phyloP scores from a whole-genome alignment of 1,284 basidiomycete species.

The Singerocomus inundabilis region DNA sequence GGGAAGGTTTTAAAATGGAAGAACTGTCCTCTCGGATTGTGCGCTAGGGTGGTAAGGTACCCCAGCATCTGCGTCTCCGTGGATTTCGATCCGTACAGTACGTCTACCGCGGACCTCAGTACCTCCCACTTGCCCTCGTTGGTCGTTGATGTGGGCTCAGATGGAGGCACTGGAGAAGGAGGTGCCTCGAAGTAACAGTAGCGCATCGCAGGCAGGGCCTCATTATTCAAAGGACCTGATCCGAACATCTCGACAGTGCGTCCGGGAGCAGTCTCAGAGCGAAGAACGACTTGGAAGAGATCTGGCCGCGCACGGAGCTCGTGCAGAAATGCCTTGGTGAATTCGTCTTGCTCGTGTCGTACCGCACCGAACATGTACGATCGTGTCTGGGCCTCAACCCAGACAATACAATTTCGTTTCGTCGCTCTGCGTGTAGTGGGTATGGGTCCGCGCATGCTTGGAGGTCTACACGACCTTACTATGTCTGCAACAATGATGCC shows the following conservation, averaged over 20 bases:
- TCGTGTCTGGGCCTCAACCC: conserved; percentile 21
- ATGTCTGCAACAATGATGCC: conserved; percentile 30
- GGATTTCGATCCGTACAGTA: conserved; percentile 26
- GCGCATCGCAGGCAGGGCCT: conserved; percentile 14
- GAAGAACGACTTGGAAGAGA: conserved; percentile 33
- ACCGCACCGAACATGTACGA: conserved; percentile 36
- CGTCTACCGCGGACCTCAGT: conserved; percentile 10
- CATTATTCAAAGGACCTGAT: conserved; percentile 5
- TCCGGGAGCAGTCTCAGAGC: conserved; percentile 11
- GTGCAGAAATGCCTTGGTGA: conserved; percentile 22
- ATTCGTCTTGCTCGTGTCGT: conserved; percentile 24
- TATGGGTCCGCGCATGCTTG: not conserved
- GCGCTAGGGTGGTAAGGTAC: conserved; percentile 9
- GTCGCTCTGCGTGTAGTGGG: conserved; percentile 18
- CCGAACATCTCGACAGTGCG: conserved; percentile 27
- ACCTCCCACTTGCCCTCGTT: conserved; percentile 23
- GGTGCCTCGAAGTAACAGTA: conserved; percentile 28
- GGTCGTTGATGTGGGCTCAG: not conserved
- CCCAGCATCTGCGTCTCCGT: conserved; percentile 3
- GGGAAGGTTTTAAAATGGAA: conserved; percentile 31
- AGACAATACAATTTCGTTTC: conserved; percentile 15
- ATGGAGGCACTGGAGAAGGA: not conserved
- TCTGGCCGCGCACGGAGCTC: conserved; percentile 32
- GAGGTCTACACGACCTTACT: not conserved
- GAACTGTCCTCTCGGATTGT: conserved; percentile 12